Conservation (phyloP, 2,329 filamentous ascomycete species). For the Cladosporium sp. region DNA sequence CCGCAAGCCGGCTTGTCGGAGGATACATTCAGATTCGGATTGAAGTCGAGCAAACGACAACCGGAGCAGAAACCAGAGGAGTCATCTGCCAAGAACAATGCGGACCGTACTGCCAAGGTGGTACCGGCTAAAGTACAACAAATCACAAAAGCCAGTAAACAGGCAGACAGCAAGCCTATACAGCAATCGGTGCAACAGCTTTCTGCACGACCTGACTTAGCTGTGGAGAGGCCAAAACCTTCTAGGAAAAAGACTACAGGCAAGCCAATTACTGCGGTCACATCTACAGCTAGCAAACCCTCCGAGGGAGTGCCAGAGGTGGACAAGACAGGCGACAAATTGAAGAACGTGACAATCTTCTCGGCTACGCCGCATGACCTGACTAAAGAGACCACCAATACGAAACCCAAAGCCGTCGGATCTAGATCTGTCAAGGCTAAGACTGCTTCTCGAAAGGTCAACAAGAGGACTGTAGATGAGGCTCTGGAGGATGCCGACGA, state of each 20-base stretch:
- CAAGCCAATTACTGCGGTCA: not conserved
- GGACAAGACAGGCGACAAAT: no score
- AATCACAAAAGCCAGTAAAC: not conserved
- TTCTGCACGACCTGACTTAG: not conserved
- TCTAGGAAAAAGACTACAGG: not conserved
- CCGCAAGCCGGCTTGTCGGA: not conserved
- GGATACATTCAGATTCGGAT: slow-evolving; percentile 10
- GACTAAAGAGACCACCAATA: not conserved
- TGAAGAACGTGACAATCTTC: not conserved
- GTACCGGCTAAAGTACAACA: not conserved
- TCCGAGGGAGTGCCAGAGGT: not conserved
- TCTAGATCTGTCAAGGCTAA: not conserved
- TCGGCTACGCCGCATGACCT: no score
- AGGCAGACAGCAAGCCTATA: not conserved
- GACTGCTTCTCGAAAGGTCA: not conserved
- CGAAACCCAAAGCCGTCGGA: not conserved
- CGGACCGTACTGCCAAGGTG: not conserved
- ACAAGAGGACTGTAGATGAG: not conserved
- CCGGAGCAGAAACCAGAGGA: not conserved
- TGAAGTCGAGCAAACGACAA: not conserved
- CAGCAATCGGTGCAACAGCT: not conserved
- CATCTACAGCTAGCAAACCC: no score
- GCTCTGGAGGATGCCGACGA: not conserved
- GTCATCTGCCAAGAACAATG: not conserved
- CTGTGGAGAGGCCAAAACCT: not conserved